phyloP scores from a whole-genome alignment of 2,329 filamentous ascomycete genomes.

The Hysterium pulicare region DNA sequence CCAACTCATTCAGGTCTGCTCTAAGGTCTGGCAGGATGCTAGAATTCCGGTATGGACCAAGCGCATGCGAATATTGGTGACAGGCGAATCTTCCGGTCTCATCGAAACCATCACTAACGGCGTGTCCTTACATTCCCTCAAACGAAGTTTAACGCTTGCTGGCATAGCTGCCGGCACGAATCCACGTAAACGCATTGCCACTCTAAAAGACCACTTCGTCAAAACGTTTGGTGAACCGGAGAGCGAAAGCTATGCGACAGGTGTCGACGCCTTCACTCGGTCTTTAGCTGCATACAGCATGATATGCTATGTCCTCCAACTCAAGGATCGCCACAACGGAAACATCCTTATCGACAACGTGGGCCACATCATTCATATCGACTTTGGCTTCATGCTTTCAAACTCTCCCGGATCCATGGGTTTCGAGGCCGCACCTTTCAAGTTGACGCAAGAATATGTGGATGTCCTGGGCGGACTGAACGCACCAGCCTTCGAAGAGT shows the following conservation, averaged over 20 bases:
- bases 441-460: constrained; percentile 81
- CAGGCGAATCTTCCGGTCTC: constrained; percentile 77
- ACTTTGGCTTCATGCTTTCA: constrained; percentile 87
- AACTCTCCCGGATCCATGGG: constrained; percentile 82
- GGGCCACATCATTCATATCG: constrained; percentile 83
- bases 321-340: constrained; percentile 83
- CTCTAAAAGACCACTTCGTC: constrained; percentile 75
- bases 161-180: constrained; percentile 71
- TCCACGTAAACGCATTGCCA: constrained; percentile 71
- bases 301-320: constrained; percentile 77
- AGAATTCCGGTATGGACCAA: constrained; percentile 81
- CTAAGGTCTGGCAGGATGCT: constrained; percentile 77
- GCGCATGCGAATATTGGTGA: constrained; percentile 81
- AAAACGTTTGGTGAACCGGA: constrained; percentile 72
- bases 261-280: constrained; percentile 74
- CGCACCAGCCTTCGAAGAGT: constrained; percentile 68
- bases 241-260: constrained; percentile 65
- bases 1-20: constrained; percentile 76
- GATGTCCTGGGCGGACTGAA: constrained; percentile 74
- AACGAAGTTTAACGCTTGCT: constrained; percentile 74
- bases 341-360: constrained; percentile 83
- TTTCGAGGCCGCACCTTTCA: constrained; percentile 84
- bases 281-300: constrained; percentile 84
- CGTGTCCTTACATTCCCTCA: constrained; percentile 81
- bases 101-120: constrained; percentile 88